Evolutionary conservation across 306 rosid species (phyloP), one percentile per base, ranked within the genome.

Genomic region (Canavalia gladiata): DNA sequence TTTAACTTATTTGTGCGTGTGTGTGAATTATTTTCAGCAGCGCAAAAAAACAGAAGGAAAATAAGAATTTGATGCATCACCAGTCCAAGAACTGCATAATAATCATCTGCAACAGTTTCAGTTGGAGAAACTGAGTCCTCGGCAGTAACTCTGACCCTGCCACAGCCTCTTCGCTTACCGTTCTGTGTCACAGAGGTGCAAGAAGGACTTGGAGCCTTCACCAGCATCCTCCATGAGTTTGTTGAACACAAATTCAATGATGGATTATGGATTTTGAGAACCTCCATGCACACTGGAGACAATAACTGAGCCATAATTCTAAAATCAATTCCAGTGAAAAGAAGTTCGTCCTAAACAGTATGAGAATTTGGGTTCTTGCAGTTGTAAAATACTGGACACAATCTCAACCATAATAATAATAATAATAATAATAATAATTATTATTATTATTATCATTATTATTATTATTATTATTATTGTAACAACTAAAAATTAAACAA

Each of bases 41-140:
- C 30, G 13, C 30, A 67, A 67, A n/a, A 41, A 34, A 73, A 41
- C 6, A 29, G 34, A 56, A 43, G 68, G 41, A 54, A 54, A 18
- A 12, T 46, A 0, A 82, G 68, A 29, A 35, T 51, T 79, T 79
- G 74, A 55, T 45, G 68, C 39, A 66, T 83, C 86, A 91, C 97
- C 91, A 93, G 79, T 55, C 97, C 97, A 75, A 93, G 84, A 79
- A 93, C 97, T 13, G 85, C 86, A 76, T 93, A 93, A 74, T 88
- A 91, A 42, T 93, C 97, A 79, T 93, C 97, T 18, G 94, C 94
- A 65, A 84, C 65, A 39, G 82, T 64, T 1, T 76, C 78, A 37
- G 76, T 60, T 3, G 90, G 75, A 58, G 90, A 85, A 74, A 86
- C 82, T 5, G 97, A 84, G 58, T 59, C 87, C 29, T 86, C 81